Conservation (phyloP, 2,329 filamentous ascomycete genomes). For the Arthrobotrys pseudoclavata region DNA sequence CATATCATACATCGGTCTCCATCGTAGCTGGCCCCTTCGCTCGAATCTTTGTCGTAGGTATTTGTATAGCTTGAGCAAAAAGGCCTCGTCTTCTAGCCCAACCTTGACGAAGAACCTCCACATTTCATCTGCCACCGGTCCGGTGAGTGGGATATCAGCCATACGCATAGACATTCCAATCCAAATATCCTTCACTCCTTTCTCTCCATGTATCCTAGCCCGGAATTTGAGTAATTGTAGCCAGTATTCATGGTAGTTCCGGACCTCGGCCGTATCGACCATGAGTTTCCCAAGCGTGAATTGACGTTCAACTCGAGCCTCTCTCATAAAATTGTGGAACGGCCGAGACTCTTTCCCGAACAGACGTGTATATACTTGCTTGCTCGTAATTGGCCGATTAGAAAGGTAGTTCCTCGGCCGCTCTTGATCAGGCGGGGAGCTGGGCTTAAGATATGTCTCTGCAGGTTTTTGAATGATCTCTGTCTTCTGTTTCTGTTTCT, state of each 20-base stretch:
- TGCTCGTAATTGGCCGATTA: slow-evolving; percentile 25
- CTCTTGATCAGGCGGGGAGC: background rate
- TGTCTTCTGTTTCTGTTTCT: background rate
- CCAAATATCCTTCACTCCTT: slow-evolving; percentile 62
- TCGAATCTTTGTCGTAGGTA: slow-evolving; percentile 58
- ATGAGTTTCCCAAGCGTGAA: slow-evolving; percentile 59
- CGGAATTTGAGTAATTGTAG: slow-evolving; percentile 61
- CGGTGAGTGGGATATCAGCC: slow-evolving; percentile 60
- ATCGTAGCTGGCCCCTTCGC: slow-evolving; percentile 28
- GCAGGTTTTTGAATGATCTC: background rate
- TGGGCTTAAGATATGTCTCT: background rate
- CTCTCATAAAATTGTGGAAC: slow-evolving; percentile 48
- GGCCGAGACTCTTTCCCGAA: slow-evolving; percentile 33
- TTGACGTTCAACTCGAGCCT: slow-evolving; percentile 54
- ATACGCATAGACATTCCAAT: slow-evolving; percentile 60
- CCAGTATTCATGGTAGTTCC: slow-evolving; percentile 60
- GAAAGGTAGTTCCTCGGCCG: slow-evolving; percentile 40
- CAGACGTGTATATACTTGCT: slow-evolving; percentile 11
- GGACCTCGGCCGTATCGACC: slow-evolving; percentile 59
- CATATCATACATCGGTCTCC: slow-evolving; percentile 60
- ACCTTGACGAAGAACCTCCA: slow-evolving; percentile 61
- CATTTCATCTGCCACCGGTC: slow-evolving; percentile 60
- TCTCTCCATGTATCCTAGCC: slow-evolving; percentile 60
- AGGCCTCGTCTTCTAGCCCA: slow-evolving; percentile 59
- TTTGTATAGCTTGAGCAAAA: slow-evolving; percentile 61